phyloP scores from a whole-genome alignment of 2,329 filamentous ascomycete species.

The Arthrobotrys musiformis region DNA sequence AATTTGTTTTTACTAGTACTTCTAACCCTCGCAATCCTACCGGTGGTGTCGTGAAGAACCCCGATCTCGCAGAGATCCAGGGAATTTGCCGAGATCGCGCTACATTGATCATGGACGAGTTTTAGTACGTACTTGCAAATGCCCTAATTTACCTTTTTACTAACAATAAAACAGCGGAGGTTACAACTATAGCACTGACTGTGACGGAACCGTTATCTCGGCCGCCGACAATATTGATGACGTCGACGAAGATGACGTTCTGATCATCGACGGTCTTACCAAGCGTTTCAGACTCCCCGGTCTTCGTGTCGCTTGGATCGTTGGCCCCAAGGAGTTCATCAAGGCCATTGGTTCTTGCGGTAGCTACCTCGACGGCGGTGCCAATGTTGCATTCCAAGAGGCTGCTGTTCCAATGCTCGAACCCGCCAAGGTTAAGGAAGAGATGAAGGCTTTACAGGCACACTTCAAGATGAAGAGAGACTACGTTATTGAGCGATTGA shows the following conservation, averaged over 20 bases:
- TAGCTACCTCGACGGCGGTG: constrained; percentile 92
- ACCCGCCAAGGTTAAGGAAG: constrained; percentile 78
- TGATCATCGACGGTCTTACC: constrained; percentile 94
- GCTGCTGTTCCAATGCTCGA: constrained; percentile 94
- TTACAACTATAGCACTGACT: constrained; percentile 94
- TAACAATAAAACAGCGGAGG: constrained; percentile 64
- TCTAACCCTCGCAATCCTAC: constrained; percentile 97
- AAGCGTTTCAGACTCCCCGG: constrained; percentile 96
- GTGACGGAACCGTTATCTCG: constrained; percentile 88
- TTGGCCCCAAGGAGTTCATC: constrained; percentile 96
- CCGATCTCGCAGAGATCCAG: constrained; percentile 88
- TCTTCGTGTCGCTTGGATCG: constrained; percentile 96
- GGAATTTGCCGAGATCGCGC: constrained; percentile 90
- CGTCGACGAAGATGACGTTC: constrained; percentile 72
- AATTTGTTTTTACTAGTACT: constrained; percentile 65
- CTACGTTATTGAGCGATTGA: constrained; percentile 82
- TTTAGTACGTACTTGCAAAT: constrained; percentile 73
- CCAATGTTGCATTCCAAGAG: constrained; percentile 95
- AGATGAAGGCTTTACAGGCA: constrained; percentile 88
- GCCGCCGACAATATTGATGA: constrained; percentile 84
- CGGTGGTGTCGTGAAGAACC: constrained; percentile 84
- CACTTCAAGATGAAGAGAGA: constrained; percentile 96
- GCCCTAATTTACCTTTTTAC: background rate
- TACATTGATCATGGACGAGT: constrained; percentile 94
- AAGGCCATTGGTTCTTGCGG: constrained; percentile 91